Base-by-base conservation (phyloP, 352 stramenopile species). In the Phytophthora podocarpi region DNA sequence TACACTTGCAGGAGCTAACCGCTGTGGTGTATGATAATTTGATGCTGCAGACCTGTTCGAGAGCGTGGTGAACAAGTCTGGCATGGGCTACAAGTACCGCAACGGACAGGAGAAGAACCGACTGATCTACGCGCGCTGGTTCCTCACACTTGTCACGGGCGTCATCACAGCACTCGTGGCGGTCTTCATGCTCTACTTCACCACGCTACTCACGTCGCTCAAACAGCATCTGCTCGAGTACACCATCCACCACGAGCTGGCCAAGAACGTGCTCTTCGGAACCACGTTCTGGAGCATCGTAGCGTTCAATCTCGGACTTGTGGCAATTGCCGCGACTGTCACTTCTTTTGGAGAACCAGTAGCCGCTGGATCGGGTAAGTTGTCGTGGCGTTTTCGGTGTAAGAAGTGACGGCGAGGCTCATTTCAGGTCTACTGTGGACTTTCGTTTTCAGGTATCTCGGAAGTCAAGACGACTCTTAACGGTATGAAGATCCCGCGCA, bases 401-500 rank as follows among this genome's bases (percentile, higher is more conserved):
- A 43, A 52, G 37, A 47, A 60, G 48, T 27, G 27, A 37, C 6
- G 34, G 12, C 12, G 20, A 36, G 10, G 10, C 16, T 53, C 13
- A 68, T 9, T 49, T 45, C 9, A 41, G 41, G 11, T 27, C n/a
- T 27, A 23, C 20, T 53, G 12, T 11, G 12, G 21, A 24, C 1
- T 20, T 20, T 51, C 26, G 11, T 50, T 21, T 9, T 24, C 48
- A 89, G 91, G 92, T 21, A 97, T 98, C 41, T 96, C 91, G 18
- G 90, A 97, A 67, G 85, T 98, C 46, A 98, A 98, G 69, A 94
- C 88, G 12, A 97, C 92, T 53, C 79, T 98, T 10, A 98, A 98
- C 60, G 93, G 85, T 34, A 90, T 95, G 71, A 95, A 95, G 52
- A 95, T 95, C 43, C 85, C 80, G 5, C 82, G 81, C 0, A 72